Conservation (phyloP, 495 filamentous ascomycete species). For the Penicillium daleae region DNA sequence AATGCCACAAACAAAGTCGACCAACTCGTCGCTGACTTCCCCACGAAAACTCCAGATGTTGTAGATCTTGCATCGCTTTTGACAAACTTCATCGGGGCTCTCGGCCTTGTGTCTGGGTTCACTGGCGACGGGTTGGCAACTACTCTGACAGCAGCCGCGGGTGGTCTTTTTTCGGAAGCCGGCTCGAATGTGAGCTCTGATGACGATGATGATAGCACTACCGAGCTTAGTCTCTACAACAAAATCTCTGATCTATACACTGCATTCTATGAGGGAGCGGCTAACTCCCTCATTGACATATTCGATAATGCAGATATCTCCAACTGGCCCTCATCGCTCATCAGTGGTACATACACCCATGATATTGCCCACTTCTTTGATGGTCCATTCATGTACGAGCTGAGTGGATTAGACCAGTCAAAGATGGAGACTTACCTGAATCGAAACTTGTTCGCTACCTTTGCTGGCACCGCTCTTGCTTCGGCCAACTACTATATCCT, state of each 20-base stretch:
- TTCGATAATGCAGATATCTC: neutral
- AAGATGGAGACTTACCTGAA: neutral
- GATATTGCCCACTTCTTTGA: neutral
- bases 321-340: neutral
- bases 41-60: neutral
- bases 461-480: neutral
- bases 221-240: neutral
- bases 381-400: neutral
- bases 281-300: neutral
- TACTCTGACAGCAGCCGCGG: neutral
- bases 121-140: too few relatives aligned
- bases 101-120: neutral
- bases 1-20: neutral
- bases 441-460: neutral
- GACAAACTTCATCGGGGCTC: neutral
- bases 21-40: neutral
- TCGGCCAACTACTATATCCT: neutral
- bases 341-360: neutral
- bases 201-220: neutral
- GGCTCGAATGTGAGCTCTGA: neutral
- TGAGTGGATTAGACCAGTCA: neutral
- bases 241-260: neutral
- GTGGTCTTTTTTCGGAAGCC: neutral
- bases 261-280: neutral
- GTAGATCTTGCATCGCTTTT: neutral